Evolutionary conservation across 2,329 filamentous ascomycete genomes (phyloP), one percentile per base, ranked within the genome.

Genomic region (Aspergillus quadricinctus): DNA sequence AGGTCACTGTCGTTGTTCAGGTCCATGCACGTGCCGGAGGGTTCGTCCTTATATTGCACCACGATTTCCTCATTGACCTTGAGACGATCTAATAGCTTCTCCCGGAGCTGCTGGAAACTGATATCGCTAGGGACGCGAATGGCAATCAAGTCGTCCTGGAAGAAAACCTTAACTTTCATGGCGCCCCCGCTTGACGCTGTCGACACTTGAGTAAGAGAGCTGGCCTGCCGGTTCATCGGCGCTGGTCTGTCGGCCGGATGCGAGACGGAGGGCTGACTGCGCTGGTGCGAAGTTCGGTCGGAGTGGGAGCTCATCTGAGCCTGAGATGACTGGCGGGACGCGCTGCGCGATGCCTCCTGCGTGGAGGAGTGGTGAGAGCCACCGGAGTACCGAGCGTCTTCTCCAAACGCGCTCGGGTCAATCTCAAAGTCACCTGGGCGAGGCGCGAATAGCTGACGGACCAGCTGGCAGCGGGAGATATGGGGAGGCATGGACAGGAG

Each of bases 91-190:
- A 85, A 83, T 57, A 97, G 86, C 75, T 94, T 96, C 63, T 92
- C 88, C 65, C 88, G 88, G 8, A 99, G 81, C 59, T 91, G 88
- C 53, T 83, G 80, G 72, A 88, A 94, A 53, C 83, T 83, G 66
- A 95, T 91, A 54, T 95, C 89, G 1, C 83, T 83, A 0, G 93
- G 88, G 54, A 97, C 90, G 35, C 92, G 87, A 66, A 99, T 92
- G 48, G 94, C 89, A 63, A 97, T 93, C 55, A 95, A 85, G 64
- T 97, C 93, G 58, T 92, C 88, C 62, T 93, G 89, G 77, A 91
- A 97, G 77, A 90, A 94, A 53, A 97, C 88, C 77, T 97, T 97
- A 71, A 97, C 89, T 75, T 97, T 97, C 78, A 97, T 88, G 3
- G 85, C 82, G 7, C 81, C 76, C 49, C 65, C 64, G 57, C 68